These are phyloP conservation scores for Paramecium biaurelia DNA, from an alignment of 73 alveolate species.

Conservation along the genomic window DNA sequence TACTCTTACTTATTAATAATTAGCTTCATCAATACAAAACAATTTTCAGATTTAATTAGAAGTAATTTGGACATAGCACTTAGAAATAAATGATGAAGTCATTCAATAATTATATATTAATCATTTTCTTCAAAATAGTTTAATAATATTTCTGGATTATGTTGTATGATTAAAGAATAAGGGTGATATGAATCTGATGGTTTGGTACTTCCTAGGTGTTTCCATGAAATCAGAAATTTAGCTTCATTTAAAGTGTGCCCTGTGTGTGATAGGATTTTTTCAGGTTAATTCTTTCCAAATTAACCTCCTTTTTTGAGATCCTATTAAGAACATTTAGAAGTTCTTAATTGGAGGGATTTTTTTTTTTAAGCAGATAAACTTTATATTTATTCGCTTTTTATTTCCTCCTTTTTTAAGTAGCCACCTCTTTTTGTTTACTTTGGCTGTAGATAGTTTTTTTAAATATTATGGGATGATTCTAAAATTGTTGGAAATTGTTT, in stretches of 20 bases:
- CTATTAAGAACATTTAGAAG: not conserved
- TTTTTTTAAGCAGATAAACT: not conserved
- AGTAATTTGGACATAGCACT: not conserved
- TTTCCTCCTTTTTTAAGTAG: not conserved
- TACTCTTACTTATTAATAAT: not conserved
- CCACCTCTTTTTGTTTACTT: not conserved
- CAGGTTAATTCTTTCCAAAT: slow-evolving; percentile 12
- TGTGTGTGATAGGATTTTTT: not conserved
- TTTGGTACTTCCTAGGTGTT: not conserved
- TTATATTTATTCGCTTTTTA: not conserved
- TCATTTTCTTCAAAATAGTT: slow-evolving; percentile 20
- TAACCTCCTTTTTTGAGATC: not conserved
- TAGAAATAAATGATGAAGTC: not conserved
- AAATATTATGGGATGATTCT: not conserved
- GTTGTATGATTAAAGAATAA: not conserved
- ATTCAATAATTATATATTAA: slow-evolving; percentile 2
- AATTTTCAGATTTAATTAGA: slow-evolving; percentile 41
- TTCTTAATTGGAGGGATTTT: slow-evolving; percentile 16
- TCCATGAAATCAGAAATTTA: not conserved
- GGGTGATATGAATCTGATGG: slow-evolving; percentile 14
- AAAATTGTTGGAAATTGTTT: not conserved
- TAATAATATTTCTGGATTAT: slow-evolving; percentile 3
- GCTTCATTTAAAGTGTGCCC: not conserved
- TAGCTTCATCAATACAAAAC: slow-evolving; percentile 10
- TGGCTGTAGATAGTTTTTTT: not conserved